Conservation (phyloP, 1,284 basidiomycete species). For the Moesziomyces sp. region DNA sequence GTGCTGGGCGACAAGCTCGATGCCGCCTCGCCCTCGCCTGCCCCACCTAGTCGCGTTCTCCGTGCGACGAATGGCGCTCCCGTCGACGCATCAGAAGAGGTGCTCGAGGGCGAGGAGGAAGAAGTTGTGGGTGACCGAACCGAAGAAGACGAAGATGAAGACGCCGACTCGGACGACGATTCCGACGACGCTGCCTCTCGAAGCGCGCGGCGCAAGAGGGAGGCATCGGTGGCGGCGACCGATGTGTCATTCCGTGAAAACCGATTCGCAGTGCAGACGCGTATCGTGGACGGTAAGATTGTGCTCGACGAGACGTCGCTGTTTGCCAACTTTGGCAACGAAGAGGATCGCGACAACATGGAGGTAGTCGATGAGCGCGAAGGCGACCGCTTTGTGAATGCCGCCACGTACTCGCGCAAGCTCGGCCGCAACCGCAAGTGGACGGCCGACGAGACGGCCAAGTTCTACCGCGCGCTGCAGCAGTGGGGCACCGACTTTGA, state of each 20-base stretch:
- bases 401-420: conserved; percentile 79
- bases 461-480: conserved; percentile 82
- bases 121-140: conserved; percentile 16
- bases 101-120: conserved; percentile 26
- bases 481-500: conserved; percentile 94
- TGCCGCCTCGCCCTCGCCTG: conserved; percentile 28
- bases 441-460: conserved; percentile 84
- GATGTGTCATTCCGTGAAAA: conserved; percentile 60
- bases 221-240: conserved; percentile 31
- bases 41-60: conserved; percentile 11
- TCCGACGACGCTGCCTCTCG: conserved; percentile 30
- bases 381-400: conserved; percentile 76
- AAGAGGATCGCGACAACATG: conserved; percentile 74
- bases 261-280: conserved; percentile 64
- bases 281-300: conserved; percentile 68
- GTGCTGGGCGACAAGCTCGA: conserved; percentile 35
- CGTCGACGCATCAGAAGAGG: conserved; percentile 22
- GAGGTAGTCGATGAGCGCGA: conserved; percentile 85
- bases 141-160: conserved; percentile 15
- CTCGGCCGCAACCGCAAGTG: conserved; percentile 76
- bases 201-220: conserved; percentile 21
- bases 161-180: conserved; percentile 15
- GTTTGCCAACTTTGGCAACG: conserved; percentile 62
- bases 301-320: conserved; percentile 68
- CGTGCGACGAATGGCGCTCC: conserved; percentile 22